These are phyloP conservation scores for Colletotrichum destructivum DNA, from an alignment of 2,329 filamentous ascomycete genomes.

Conservation along the genomic window DNA sequence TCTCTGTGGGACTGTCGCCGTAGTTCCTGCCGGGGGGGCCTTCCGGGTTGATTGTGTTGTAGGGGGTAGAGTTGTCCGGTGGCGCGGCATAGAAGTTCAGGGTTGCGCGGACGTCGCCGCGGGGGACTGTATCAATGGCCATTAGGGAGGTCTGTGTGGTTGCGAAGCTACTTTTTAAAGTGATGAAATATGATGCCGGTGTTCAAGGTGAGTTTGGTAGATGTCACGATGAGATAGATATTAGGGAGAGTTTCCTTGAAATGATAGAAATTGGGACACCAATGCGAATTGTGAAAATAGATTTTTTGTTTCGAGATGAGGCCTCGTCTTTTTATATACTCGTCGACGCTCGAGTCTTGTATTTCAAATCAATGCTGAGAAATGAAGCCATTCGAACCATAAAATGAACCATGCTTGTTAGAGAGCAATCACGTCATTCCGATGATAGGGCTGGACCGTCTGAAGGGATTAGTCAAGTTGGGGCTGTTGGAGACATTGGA, in stretches of 20 bases:
- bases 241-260: neutral
- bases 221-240: neutral
- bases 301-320: no score
- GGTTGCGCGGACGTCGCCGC: conserved; percentile 74
- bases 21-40: conserved; percentile 79
- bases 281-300: neutral
- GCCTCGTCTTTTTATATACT: conserved; percentile 7
- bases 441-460: conserved; percentile 18
- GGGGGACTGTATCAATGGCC: conserved; percentile 61
- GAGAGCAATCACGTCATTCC: conserved; percentile 38
- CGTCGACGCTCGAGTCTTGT: neutral
- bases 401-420: conserved; percentile 23
- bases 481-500: neutral
- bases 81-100: conserved; percentile 78
- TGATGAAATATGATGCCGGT: neutral
- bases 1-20: conserved; percentile 61
- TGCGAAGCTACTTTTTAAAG: neutral
- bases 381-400: conserved; percentile 31
- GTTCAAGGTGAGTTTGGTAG: neutral
- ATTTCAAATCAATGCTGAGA: conserved; percentile 39
- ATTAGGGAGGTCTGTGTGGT: conserved; percentile 46
- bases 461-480: conserved; percentile 31
- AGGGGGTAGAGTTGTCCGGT: conserved; percentile 71
- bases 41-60: conserved; percentile 77
- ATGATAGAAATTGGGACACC: neutral